phyloP scores from a whole-genome alignment of 345 rosid genomes.

The Gossypium sturtianum region DNA sequence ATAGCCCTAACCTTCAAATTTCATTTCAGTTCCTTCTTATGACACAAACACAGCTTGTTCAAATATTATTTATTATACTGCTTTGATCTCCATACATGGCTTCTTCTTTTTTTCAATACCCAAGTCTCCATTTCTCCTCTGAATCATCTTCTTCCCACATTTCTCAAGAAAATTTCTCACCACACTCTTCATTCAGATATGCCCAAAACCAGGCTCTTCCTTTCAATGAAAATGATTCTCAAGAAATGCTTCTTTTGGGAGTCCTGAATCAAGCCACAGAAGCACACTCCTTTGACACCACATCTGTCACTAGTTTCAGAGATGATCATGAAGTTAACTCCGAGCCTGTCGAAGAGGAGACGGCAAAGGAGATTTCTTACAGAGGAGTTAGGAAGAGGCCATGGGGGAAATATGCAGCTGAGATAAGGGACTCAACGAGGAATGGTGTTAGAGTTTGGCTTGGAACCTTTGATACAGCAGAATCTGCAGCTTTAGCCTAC shows the following conservation, averaged over 20 bases:
- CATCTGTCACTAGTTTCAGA: background rate
- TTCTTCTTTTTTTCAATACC: constrained; percentile 24
- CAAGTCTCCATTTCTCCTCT: constrained; percentile 22
- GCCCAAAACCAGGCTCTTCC: constrained; percentile 33
- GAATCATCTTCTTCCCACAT: constrained; percentile 23
- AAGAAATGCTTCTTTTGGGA: constrained; percentile 55
- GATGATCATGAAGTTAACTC: constrained; percentile 34
- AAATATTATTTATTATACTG: background rate
- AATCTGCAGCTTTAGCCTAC: constrained; percentile 63
- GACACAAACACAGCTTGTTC: constrained; percentile 13
- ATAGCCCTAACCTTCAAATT: constrained; percentile 5
- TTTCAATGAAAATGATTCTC: constrained; percentile 52
- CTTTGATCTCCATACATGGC: constrained; percentile 21
- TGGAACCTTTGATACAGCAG: constrained; percentile 60
- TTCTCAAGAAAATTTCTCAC: constrained; percentile 21
- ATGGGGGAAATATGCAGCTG: constrained; percentile 68
- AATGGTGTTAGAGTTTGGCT: constrained; percentile 60
- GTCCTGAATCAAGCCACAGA: constrained; percentile 31
- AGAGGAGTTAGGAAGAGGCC: constrained; percentile 63
- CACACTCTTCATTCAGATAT: background rate
- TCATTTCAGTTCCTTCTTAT: background rate
- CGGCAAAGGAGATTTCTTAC: constrained; percentile 22
- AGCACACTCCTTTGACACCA: constrained; percentile 7
- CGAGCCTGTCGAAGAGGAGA: constrained; percentile 3
- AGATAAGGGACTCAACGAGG: constrained; percentile 63